Evolutionary conservation across 2,329 filamentous ascomycete genomes (phyloP), one percentile per base, ranked within the genome.

Genomic region (Teratosphaeria epicoccoides): DNA sequence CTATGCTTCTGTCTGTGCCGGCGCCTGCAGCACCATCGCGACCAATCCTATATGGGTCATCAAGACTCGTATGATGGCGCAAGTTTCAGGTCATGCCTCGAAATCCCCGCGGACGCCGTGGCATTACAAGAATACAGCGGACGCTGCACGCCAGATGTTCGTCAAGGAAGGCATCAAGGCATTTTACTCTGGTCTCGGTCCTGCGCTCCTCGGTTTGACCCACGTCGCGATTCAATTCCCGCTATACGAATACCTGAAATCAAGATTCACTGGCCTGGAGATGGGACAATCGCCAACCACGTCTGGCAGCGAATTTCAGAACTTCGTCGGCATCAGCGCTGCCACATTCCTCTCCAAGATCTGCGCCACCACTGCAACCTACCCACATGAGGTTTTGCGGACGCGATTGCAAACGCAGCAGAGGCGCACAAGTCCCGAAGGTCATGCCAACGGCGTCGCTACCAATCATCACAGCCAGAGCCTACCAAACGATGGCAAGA

Each of bases 11-110:
- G 81, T 98, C 55, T 80, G 89, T 52, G 93, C 91, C 23, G 93
- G 93, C 49, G 89, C 83, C 55, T 95, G 87, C 72, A 96, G 90
- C 59, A 98, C 93, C 3, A 78, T 97, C 57, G 86, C 85, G 56
- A 98, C 93, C 23, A 98, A 97, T 69, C 93, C 93, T 0, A 98
- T 98, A 55, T 98, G 93, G 93, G 93, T 98, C 33, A 95, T 98
- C 73, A 98, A 98, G 72, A 98, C 93, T 47, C 80, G 93, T 59
- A 80, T 98, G 61, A 97, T 97, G 93, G 95, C 93, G 33, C 93
- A 97, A 73, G 85, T 83, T 22, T 83, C 80, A 58, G 69, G 75
- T 33, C 76, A 73, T 55, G 74, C 78, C 57, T 76, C 71, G 26
- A 75, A 71, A 63, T 70, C 71, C 51, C 72, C 81, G 49, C 78